These are phyloP conservation scores for Sarocladium oryzae DNA, from an alignment of 2,329 filamentous ascomycete genomes.

Conservation along the genomic window DNA sequence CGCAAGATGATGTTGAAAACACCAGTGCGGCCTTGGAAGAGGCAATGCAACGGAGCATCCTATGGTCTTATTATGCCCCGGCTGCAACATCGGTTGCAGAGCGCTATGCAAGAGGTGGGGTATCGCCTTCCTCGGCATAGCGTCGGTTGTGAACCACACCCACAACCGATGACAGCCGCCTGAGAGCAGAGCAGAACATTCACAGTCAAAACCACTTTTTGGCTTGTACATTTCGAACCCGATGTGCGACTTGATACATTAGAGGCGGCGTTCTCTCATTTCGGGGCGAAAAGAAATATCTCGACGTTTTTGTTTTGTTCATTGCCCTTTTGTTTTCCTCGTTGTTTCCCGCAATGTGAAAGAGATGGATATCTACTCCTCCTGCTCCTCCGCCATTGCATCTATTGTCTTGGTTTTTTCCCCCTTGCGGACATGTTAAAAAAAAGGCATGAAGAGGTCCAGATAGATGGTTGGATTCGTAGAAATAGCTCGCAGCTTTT, in stretches of 20 bases:
- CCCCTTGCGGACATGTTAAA: too few species aligned
- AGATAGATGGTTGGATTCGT: too few species aligned
- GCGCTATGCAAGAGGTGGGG: not conserved
- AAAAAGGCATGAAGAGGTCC: too few species aligned
- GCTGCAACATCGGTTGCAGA: not conserved
- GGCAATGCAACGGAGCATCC: not conserved
- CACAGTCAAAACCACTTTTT: not conserved
- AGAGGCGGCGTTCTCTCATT: conserved; percentile 9
- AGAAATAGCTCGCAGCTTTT: too few species aligned
- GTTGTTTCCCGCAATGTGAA: not conserved
- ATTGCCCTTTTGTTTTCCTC: not conserved
- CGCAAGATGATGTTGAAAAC: conserved; percentile 12
- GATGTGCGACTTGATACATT: conserved; percentile 9
- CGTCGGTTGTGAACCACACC: not conserved
- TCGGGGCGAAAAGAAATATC: not conserved
- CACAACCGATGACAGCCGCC: not conserved
- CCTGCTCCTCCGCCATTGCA: not conserved
- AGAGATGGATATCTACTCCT: not conserved
- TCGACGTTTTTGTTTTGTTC: not conserved
- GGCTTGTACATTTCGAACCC: conserved; percentile 1
- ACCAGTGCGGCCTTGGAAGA: not conserved
- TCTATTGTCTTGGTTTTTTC: too few species aligned
- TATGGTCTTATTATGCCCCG: not conserved
- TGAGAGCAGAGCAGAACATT: too few species aligned
- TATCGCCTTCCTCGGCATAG: conserved; percentile 4